phyloP scores from a whole-genome alignment of 805 yeast species.

The Phaffomyces antillensis region DNA sequence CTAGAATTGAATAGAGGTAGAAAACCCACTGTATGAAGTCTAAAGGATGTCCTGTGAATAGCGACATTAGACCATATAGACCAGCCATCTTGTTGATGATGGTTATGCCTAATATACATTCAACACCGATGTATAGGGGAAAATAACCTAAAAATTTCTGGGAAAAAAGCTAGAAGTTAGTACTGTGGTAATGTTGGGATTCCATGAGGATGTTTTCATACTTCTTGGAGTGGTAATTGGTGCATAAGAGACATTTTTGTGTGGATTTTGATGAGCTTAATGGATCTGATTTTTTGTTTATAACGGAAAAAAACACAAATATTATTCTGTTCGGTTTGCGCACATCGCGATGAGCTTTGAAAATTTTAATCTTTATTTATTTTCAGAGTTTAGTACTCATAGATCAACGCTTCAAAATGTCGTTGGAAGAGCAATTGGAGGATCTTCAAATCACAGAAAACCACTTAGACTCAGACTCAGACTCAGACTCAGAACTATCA shows the following conservation, averaged over 20 bases:
- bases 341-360: conserved; percentile 3
- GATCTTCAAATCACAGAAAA: background rate
- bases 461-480: conserved; percentile 2
- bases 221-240: conserved; percentile 1
- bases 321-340: background rate
- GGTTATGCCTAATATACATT: conserved; percentile 65
- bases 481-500: no score
- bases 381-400: background rate
- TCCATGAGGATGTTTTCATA: background rate
- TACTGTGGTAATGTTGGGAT: background rate
- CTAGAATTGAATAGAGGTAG: conserved; percentile 56
- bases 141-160: conserved; percentile 49
- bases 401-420: background rate
- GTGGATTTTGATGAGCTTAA: background rate
- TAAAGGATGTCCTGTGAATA: conserved; percentile 85
- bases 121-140: conserved; percentile 86
- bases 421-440: conserved; percentile 6
- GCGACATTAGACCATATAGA: conserved; percentile 74
- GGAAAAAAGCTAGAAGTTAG: background rate
- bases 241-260: background rate
- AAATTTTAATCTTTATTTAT: background rate
- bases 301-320: background rate
- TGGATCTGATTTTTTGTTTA: background rate
- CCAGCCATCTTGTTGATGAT: conserved; percentile 87
- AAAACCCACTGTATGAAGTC: conserved; percentile 76